Percentiles rank a stretch among this genome's conserved stretches.
Conservation (phyloP, 2,329 filamentous ascomycete species). For the Aotearoamyces nothofagi region DNA sequence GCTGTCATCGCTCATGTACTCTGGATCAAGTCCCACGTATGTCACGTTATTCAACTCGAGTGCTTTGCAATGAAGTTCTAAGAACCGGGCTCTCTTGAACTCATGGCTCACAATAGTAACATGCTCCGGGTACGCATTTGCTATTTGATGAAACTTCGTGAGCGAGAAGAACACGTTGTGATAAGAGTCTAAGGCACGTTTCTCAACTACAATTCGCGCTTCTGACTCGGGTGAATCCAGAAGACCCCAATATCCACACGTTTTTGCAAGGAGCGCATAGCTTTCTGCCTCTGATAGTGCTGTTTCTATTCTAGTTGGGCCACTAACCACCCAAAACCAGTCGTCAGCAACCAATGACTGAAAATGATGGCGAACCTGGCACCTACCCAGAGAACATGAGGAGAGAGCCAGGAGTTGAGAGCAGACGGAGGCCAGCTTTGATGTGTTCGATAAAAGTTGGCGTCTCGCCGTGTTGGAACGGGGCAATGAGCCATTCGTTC, state of each 20-base stretch:
- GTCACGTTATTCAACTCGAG: conserved; percentile 30
- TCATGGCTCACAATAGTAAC: conserved; percentile 53
- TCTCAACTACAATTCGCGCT: conserved; percentile 39
- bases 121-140: conserved; percentile 33
- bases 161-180: conserved; percentile 73
- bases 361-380: no score
- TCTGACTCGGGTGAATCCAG: conserved; percentile 13
- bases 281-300: conserved; percentile 43
- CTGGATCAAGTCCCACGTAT: conserved; percentile 51
- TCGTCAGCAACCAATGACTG: no score
- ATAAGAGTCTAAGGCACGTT: conserved; percentile 68
- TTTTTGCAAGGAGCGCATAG: conserved; percentile 35
- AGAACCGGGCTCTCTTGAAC: conserved; percentile 50
- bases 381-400: conserved; percentile 15
- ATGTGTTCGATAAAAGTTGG: conserved; percentile 68
- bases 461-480: conserved; percentile 66
- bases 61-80: conserved; percentile 47
- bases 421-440: conserved; percentile 40
- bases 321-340: no score
- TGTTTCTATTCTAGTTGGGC: conserved; percentile 44
- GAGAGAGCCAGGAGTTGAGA: conserved; percentile 19
- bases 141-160: conserved; percentile 12
- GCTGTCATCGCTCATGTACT: conserved; percentile 19
- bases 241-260: conserved; percentile 29
- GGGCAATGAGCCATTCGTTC: conserved; percentile 56